Evolutionary conservation across 768 basidiomycete species (phyloP), one percentile per base, ranked within the genome.

Genomic region (Boletus coccyginus): DNA sequence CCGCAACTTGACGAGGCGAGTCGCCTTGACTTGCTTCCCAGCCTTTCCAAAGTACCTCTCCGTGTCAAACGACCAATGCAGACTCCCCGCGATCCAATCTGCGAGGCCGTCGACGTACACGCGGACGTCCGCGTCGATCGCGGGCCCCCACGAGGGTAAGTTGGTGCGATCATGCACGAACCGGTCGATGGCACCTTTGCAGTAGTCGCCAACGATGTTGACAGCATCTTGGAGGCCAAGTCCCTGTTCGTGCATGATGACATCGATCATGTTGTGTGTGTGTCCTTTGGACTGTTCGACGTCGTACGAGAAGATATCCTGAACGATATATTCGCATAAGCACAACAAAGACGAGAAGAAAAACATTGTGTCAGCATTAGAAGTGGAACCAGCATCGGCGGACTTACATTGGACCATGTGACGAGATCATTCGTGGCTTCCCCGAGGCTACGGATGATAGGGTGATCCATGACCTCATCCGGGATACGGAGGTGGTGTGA

Each of bases 281-380:
- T 93, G 86, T 32, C 88, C 88, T 71, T 83, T 82, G 21, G 87
- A 82, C 66, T 91, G 90, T 68, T 93, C 90, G 61, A 87, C 84
- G 71, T 91, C 90, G 76, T 85, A 92, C 21, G 91, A 92, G 72
- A 90, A 92, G 66, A 92, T 83, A 71, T 92, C 90, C 90, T 90
- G 62, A 4, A 10, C 7, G 24, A 21, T 21, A 21, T 35, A 7
- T 17, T 19, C 31, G 31, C 21, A 21, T 21, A 21, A 17, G 39
- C 7, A 17, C 39, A 29, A n/a, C 9, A 31, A 12, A 24, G n/a
- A 8, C 33, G 36, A 21, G 36, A 9, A 3, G 16, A 16, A 21
- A 31, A 19, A 19, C 11, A 27, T 6, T 3, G 5, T 3, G 16
- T 43, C 29, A 29, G 5, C 19, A 27, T 57, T 1, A 29, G 17